A percentile compares a stretch with the other conserved stretches of the same genome.
Evolutionary conservation across 1,139 yeast genomes (phyloP).

Genomic region (Pichia sp.): DNA sequence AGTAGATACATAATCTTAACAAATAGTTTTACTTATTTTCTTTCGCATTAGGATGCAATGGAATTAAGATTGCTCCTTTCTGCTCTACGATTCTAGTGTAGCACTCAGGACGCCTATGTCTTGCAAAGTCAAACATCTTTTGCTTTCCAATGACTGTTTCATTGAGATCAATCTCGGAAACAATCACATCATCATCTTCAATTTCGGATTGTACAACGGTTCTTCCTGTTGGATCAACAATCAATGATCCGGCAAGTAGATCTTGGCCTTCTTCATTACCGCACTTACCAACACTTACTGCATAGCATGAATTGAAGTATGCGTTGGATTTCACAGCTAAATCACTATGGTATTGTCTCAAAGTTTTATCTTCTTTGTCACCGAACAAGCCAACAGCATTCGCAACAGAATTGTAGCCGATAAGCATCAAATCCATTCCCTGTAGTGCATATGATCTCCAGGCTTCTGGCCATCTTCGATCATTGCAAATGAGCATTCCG

Average conservation of each 20-base stretch:
- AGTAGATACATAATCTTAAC: no score
- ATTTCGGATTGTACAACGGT: constrained; percentile 33
- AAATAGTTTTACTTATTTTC: background rate
- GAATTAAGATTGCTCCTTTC: constrained; percentile 16
- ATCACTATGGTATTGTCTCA: constrained; percentile 35
- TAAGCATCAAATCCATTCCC: constrained; percentile 24
- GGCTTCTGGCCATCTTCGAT: constrained; percentile 40
- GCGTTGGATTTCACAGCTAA: constrained; percentile 35
- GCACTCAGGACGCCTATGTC: constrained; percentile 35
- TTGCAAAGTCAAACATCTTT: constrained; percentile 36
- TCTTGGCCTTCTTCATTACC: constrained; percentile 37
- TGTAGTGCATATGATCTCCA: constrained; percentile 34
- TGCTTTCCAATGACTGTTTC: constrained; percentile 35
- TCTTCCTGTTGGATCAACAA: constrained; percentile 35
- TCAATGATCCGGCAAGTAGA: constrained; percentile 35
- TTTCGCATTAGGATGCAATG: constrained; percentile 4
- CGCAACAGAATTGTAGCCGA: constrained; percentile 35
- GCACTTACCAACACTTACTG: constrained; percentile 35
- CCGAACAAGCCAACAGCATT: constrained; percentile 33
- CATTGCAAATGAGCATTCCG: constrained; percentile 36
- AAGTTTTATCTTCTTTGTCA: constrained; percentile 27
- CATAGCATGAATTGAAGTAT: constrained; percentile 34
- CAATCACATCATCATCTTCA: constrained; percentile 34
- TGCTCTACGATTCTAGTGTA: constrained; percentile 18
- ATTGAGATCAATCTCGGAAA: constrained; percentile 34